Percentiles rank a stretch among this genome's conserved stretches.
Conservation (phyloP, 495 filamentous ascomycete genomes). For the Lepidopterella palustris region DNA sequence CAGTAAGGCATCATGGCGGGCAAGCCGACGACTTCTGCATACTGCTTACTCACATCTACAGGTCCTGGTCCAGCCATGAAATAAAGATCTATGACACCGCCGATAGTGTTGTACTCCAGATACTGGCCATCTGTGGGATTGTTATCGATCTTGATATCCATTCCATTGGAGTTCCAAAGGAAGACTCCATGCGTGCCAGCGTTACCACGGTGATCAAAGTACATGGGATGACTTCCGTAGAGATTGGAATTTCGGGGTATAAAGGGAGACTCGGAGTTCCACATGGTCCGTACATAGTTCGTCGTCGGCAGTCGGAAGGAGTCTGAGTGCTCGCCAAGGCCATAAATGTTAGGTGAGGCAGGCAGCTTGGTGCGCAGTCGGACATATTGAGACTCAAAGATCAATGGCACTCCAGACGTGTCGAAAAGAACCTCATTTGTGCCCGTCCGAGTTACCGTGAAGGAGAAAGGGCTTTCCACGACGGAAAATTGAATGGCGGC, state of each 20-base stretch:
- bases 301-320: slow-evolving; percentile 63
- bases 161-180: slow-evolving; percentile 74
- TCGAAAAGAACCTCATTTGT: slow-evolving; percentile 71
- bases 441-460: slow-evolving; percentile 56
- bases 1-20: slow-evolving; percentile 79
- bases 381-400: slow-evolving; percentile 79
- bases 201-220: slow-evolving; percentile 67
- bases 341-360: slow-evolving; percentile 64
- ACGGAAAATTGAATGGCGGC: slow-evolving; percentile 58
- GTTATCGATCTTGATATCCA: slow-evolving; percentile 77
- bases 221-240: slow-evolving; percentile 79
- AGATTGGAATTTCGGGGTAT: slow-evolving; percentile 62
- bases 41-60: slow-evolving; percentile 65
- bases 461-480: slow-evolving; percentile 64
- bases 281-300: slow-evolving; percentile 74
- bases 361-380: slow-evolving; percentile 65
- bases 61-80: slow-evolving; percentile 71
- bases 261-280: slow-evolving; percentile 66
- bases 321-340: slow-evolving; percentile 75
- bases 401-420: slow-evolving; percentile 56
- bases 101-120: slow-evolving; percentile 78
- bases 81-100: slow-evolving; percentile 78
- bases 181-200: slow-evolving; percentile 71
- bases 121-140: slow-evolving; percentile 56
- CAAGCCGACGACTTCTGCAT: slow-evolving; percentile 57